These are phyloP conservation scores for Aschersonia sp. DNA, from an alignment of 2,329 filamentous ascomycete species.

Conservation along the genomic window DNA sequence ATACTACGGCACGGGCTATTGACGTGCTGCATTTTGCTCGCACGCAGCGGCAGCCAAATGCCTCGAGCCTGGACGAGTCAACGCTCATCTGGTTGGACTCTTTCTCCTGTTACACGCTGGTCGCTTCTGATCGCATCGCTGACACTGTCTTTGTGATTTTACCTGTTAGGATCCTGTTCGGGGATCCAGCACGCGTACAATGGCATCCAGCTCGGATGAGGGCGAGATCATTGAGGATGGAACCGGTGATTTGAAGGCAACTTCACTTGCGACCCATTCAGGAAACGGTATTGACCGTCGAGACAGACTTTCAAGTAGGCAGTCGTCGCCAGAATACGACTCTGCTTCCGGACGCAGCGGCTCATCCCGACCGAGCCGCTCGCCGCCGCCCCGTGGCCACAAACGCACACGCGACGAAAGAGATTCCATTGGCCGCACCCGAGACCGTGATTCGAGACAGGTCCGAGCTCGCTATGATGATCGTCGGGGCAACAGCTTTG, in stretches of 20 bases:
- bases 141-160: conserved; percentile 13
- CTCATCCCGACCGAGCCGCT: conserved; percentile 34
- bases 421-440: conserved; percentile 32
- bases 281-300: conserved; percentile 82
- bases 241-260: conserved; percentile 61
- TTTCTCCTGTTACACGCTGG: conserved; percentile 17
- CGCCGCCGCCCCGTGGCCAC: conserved; percentile 39
- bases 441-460: conserved; percentile 37
- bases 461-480: conserved; percentile 51
- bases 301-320: conserved; percentile 61
- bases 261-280: conserved; percentile 63
- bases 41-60: conserved; percentile 7
- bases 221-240: conserved; percentile 72
- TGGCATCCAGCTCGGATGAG: conserved; percentile 58
- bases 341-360: conserved; percentile 26
- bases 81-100: conserved; percentile 28
- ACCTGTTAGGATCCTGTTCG: conserved; percentile 3
- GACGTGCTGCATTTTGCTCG: not conserved
- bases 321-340: conserved; percentile 42
- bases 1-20: not conserved
- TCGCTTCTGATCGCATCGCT: conserved; percentile 16
- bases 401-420: conserved; percentile 55
- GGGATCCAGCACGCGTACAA: conserved; percentile 10
- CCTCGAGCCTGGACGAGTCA: conserved; percentile 20
- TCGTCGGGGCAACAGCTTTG: conserved; percentile 28